phyloP scores from a whole-genome alignment of 176 grass and related monocot species.

The Urochloa ruziziensis region DNA sequence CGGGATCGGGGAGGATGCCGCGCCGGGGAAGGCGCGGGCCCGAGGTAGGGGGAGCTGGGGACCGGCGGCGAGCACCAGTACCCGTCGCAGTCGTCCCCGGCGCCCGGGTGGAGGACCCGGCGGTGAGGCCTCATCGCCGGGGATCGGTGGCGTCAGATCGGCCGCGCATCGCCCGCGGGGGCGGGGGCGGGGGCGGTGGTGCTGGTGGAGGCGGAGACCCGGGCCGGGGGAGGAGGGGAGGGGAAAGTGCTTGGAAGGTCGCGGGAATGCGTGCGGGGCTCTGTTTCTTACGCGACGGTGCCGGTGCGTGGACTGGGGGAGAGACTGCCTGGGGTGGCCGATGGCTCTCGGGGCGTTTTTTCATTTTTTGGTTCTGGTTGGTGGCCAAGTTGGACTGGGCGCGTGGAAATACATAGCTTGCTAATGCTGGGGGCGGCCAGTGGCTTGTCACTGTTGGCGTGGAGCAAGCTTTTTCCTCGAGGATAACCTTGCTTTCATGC shows the following conservation, averaged over 20 bases:
- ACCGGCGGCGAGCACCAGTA: not conserved
- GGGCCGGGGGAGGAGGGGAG: not conserved
- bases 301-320: constrained; percentile 1
- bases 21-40: not conserved
- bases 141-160: constrained; percentile 18
- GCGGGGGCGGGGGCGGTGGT: too few species aligned
- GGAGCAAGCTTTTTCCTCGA: not conserved
- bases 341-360: too few species aligned
- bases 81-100: not conserved
- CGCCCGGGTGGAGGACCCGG: not conserved
- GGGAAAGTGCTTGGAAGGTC: constrained; percentile 37
- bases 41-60: not conserved
- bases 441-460: not conserved
- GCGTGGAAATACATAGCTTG: too few species aligned
- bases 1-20: rapidly evolving
- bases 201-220: not conserved
- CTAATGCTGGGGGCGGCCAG: not conserved
- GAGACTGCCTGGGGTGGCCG: not conserved
- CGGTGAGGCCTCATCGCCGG: constrained; percentile 18
- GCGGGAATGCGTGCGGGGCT: constrained; percentile 10
- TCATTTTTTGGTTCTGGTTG: too few species aligned
- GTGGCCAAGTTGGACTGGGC: constrained; percentile 35
- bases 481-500: not conserved
- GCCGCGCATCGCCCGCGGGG: not conserved
- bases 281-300: not conserved